These are phyloP conservation scores for Neckera pumila DNA, from an alignment of 225 moss, liverwort and hornwort genomes.

Conservation along the genomic window DNA sequence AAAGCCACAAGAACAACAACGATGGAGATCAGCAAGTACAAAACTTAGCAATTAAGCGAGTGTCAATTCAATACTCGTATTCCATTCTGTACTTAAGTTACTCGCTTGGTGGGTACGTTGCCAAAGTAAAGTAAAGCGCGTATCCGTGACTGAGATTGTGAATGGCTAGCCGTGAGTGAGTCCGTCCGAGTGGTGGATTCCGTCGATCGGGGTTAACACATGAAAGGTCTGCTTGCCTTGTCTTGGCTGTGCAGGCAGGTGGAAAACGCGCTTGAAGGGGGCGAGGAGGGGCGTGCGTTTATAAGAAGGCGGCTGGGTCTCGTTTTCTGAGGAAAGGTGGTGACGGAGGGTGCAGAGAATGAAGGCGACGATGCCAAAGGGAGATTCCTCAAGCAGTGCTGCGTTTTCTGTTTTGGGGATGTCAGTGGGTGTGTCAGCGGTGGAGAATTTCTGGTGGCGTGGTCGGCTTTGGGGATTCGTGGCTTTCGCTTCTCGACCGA, in stretches of 20 bases:
- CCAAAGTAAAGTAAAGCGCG: background rate
- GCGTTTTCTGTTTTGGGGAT: background rate
- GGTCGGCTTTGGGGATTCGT: too few relatives aligned
- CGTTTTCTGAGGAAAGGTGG: background rate
- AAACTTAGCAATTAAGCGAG: background rate
- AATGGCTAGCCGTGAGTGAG: background rate
- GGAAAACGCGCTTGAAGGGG: background rate
- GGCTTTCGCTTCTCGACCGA: background rate
- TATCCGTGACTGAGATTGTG: background rate
- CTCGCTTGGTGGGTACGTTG: background rate
- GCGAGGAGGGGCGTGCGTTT: background rate
- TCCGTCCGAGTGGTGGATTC: background rate
- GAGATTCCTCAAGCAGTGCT: background rate
- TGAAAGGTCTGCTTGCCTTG: background rate
- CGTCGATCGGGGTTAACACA: background rate
- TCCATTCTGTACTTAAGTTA: background rate
- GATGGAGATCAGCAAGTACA: background rate
- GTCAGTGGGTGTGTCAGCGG: too few relatives aligned
- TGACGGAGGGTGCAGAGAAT: background rate
- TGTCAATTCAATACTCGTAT: background rate
- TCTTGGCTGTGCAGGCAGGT: background rate
- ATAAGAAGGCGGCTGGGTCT: background rate
- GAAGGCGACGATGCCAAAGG: background rate
- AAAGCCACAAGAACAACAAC: too few relatives aligned
- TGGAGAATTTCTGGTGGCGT: background rate